Evolutionary conservation across 2,329 filamentous ascomycete species (phyloP).

Genomic region (Stagonosporopsis cucurbitacearum): DNA sequence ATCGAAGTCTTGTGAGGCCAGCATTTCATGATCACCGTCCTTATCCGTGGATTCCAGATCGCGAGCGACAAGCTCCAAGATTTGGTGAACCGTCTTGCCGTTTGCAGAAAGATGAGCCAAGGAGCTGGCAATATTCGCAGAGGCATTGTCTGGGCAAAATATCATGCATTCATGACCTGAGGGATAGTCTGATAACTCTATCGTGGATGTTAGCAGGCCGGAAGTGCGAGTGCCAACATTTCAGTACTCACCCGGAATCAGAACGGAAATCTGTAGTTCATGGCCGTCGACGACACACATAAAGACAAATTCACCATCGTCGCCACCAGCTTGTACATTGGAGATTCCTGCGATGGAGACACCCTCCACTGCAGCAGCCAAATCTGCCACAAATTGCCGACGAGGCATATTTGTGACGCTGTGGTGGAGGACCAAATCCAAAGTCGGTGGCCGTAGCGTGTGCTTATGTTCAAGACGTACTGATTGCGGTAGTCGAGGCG

Average conservation of each 20-base stretch:
- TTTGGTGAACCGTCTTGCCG: conserved; percentile 56
- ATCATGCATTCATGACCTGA: conserved; percentile 63
- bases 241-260: conserved; percentile 37
- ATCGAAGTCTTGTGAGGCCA: conserved; percentile 46
- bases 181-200: conserved; percentile 68
- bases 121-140: conserved; percentile 50
- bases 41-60: conserved; percentile 45
- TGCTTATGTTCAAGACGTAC: not conserved
- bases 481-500: not conserved
- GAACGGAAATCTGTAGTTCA: conserved; percentile 48
- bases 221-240: not conserved
- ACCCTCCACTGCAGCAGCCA: conserved; percentile 50
- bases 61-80: conserved; percentile 56
- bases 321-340: conserved; percentile 66
- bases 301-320: conserved; percentile 76
- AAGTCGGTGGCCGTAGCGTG: not conserved
- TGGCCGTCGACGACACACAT: conserved; percentile 44
- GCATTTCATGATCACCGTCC: conserved; percentile 53
- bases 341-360: conserved; percentile 58
- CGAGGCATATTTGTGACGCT: conserved; percentile 64
- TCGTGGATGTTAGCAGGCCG: not conserved
- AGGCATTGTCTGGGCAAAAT: conserved; percentile 59
- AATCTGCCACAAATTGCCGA: conserved; percentile 69
- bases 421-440: not conserved
- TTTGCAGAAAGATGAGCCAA: conserved; percentile 57